Evolutionary conservation across 805 yeast genomes (phyloP), one percentile per base, ranked within the genome.

Genomic region (Candida vartiovaarae): DNA sequence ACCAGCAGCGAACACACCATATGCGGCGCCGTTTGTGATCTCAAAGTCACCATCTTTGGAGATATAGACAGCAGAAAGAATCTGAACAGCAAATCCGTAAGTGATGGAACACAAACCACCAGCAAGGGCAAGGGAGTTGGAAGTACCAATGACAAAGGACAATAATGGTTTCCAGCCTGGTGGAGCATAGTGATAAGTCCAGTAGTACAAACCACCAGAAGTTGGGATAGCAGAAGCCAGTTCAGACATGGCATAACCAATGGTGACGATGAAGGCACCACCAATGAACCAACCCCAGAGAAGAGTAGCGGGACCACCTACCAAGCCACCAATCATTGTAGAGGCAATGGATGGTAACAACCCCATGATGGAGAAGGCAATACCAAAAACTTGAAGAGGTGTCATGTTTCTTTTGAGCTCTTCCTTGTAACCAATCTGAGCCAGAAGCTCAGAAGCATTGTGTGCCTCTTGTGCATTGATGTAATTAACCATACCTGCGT

Each of bases 261-360:
- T 70, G 6, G 65, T 55, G 44, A 79, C 56, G 41, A 80, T 76
- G 56, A 79, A 74, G 6, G 67, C 43, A 10, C 79, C 72, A 35
- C 82, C 72, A 8, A 76, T 54, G 33, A 78, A 61, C 88, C 88
- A 82, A 33, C 84, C 81, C 87, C 87, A 81, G 5, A 79, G 68
- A 43, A 79, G 68, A 23, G 59, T 46, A 8, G 72, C 76, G 0
- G 83, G 79, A 4, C 87, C 87, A 1, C 78, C 73, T 6, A 70
- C 57, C 24, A 80, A 57, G 11, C 78, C 80, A 27, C 63, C 59
- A n/a, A 64, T 61, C 9, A 78, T 50, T n/a, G 70, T 65, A 2
- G 83, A 74, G 0, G 83, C 73, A 40, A 80, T 75, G 11, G 79
- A 71, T 0, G 83, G 83, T 34, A 80, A 64, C 35, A 80, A 60